A percentile compares a stretch with the other conserved stretches of the same genome.
These are phyloP conservation scores for Cytospora paraplurivora DNA, from an alignment of 2,329 filamentous ascomycete species.

Conservation along the genomic window DNA sequence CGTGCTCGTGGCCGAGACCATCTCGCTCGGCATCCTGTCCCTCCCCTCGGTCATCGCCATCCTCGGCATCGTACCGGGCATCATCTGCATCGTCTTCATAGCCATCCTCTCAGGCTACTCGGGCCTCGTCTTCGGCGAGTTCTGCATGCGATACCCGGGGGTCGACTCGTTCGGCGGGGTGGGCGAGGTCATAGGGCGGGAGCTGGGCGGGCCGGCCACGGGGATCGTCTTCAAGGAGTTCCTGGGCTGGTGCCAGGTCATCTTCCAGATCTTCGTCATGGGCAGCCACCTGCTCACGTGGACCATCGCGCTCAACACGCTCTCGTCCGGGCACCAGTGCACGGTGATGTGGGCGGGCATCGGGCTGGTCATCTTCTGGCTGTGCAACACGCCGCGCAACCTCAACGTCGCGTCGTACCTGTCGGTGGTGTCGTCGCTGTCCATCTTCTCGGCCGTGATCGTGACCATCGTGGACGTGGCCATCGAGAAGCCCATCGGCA, in stretches of 20 bases:
- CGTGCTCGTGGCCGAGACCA: conserved; percentile 48
- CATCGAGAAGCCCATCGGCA: conserved; percentile 44
- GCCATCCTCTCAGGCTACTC: conserved; percentile 69
- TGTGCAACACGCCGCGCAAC: conserved; percentile 63
- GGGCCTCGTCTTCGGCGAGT: conserved; percentile 61
- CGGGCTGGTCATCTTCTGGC: conserved; percentile 59
- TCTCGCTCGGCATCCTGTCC: conserved; percentile 61
- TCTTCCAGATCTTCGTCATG: conserved; percentile 70
- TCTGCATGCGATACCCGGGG: conserved; percentile 70
- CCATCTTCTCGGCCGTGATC: conserved; percentile 63
- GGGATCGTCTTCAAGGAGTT: conserved; percentile 60
- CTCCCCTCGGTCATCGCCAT: conserved; percentile 75
- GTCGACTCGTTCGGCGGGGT: conserved; percentile 68
- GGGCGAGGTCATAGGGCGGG: conserved; percentile 55
- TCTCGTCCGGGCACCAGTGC: conserved; percentile 62
- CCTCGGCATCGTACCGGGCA: conserved; percentile 71
- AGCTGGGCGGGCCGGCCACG: conserved; percentile 40
- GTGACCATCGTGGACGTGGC: conserved; percentile 66
- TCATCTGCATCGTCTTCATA: conserved; percentile 69
- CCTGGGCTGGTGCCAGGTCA: conserved; percentile 59
- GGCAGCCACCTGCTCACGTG: conserved; percentile 70
- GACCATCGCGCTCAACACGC: conserved; percentile 65
- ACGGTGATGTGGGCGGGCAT: conserved; percentile 66
- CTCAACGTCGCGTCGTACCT: conserved; percentile 64
- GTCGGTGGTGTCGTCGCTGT: conserved; percentile 58